Evolutionary conservation across 139 green algal species (phyloP).

Genomic region (Micractinium conductrix): DNA sequence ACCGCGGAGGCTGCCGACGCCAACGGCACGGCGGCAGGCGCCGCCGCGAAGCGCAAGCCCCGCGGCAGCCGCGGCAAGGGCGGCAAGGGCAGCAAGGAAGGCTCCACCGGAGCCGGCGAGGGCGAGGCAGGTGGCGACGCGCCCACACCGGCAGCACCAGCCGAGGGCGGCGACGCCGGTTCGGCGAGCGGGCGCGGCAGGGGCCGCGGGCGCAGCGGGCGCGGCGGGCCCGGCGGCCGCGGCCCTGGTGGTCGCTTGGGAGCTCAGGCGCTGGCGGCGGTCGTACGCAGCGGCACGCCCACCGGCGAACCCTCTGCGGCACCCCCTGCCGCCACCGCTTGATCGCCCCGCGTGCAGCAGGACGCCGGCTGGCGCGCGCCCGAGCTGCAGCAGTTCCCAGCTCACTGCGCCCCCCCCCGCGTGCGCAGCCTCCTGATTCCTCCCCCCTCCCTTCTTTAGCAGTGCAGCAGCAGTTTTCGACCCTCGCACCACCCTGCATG

Average conservation of each 20-base stretch:
- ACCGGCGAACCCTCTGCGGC: background rate
- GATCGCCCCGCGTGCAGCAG: background rate
- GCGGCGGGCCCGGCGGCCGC: background rate
- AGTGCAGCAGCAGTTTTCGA: too few species aligned
- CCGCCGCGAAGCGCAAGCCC: constrained; percentile 1
- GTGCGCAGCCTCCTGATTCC: too few species aligned
- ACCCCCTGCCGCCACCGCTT: background rate
- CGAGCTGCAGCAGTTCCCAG: too few species aligned
- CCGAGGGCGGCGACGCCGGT: background rate
- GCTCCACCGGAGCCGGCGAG: background rate
- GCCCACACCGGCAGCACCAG: background rate
- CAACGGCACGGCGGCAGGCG: background rate
- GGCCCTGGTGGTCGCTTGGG: background rate
- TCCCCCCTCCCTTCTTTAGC: too few species aligned
- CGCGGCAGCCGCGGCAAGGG: constrained; percentile 29
- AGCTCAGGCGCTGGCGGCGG: background rate
- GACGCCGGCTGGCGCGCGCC: too few species aligned
- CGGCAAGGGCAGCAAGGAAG: background rate
- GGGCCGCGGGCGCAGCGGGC: constrained; percentile 1
- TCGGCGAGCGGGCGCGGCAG: background rate
- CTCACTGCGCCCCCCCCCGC: too few species aligned
- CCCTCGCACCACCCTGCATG: too few species aligned
- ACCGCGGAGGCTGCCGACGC: background rate
- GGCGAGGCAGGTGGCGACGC: background rate
- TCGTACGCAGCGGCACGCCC: constrained; percentile 3